phyloP scores from a whole-genome alignment of 202 grass and related monocot genomes.

The Cymbopogon flexuosus region DNA sequence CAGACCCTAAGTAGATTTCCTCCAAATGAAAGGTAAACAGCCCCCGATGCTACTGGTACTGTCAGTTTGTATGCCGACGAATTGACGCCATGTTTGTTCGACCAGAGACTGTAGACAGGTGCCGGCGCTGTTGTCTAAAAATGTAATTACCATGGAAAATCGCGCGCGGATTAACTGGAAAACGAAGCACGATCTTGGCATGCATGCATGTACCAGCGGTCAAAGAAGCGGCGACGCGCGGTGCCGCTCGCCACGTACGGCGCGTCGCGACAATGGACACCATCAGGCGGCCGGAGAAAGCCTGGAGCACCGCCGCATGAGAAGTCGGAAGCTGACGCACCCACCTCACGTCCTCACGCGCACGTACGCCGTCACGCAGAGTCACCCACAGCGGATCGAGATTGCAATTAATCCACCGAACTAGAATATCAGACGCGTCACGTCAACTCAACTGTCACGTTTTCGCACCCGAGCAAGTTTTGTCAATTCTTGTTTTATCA shows the following conservation, averaged over 20 bases:
- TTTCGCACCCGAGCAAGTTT: neutral
- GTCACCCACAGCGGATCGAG: neutral
- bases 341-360: neutral
- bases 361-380: neutral
- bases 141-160: neutral
- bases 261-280: slow-evolving; percentile 30
- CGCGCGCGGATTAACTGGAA: neutral
- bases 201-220: neutral
- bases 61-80: neutral
- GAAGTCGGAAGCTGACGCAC: slow-evolving; percentile 10
- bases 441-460: neutral
- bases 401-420: neutral
- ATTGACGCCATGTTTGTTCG: neutral
- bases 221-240: slow-evolving; percentile 34
- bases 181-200: slow-evolving; percentile 29
- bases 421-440: slow-evolving; percentile 1
- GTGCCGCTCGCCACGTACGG: slow-evolving; percentile 10
- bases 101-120: neutral
- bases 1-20: too few relatives aligned
- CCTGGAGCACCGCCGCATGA: slow-evolving; percentile 28
- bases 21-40: too few relatives aligned
- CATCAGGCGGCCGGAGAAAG: slow-evolving; percentile 13
- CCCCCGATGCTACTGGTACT: too few relatives aligned
- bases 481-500: neutral
- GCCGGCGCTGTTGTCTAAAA: neutral